Evolutionary conservation across 768 basidiomycete genomes (phyloP).

Genomic region (Rhizopogon salebrosus): DNA sequence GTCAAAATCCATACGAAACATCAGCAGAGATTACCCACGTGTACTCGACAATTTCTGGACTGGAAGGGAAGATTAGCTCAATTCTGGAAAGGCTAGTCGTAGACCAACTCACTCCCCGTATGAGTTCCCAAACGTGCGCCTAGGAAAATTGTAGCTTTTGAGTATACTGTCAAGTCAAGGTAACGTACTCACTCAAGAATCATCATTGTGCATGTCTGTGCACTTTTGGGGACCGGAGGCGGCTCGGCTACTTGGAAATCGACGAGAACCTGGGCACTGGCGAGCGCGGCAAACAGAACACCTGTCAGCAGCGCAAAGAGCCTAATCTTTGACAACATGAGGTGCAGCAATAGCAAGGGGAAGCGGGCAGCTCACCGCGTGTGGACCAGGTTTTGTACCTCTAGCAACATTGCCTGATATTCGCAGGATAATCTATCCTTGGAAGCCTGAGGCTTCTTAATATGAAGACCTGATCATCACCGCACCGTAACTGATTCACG

Average conservation of each 20-base stretch:
- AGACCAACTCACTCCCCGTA: constrained; percentile 50
- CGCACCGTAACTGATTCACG: too few relatives aligned
- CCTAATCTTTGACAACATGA: constrained; percentile 17
- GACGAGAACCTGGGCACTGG: constrained; percentile 30
- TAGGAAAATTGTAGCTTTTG: constrained; percentile 16
- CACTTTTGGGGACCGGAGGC: constrained; percentile 56
- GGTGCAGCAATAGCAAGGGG: neutral
- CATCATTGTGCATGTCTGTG: constrained; percentile 58
- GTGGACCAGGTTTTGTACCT: neutral
- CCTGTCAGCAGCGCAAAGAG: constrained; percentile 10
- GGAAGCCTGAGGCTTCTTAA: too few relatives aligned
- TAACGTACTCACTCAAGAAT: constrained; percentile 49
- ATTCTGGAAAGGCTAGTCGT: neutral
- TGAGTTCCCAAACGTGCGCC: constrained; percentile 70
- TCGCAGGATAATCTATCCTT: neutral
- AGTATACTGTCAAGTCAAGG: neutral
- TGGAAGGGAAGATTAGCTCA: constrained; percentile 17
- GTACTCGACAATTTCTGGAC: constrained; percentile 60
- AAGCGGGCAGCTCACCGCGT: neutral
- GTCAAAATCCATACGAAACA: neutral
- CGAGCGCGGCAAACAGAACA: constrained; percentile 6
- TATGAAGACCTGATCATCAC: too few relatives aligned
- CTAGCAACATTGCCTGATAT: neutral
- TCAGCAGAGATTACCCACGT: constrained; percentile 33
- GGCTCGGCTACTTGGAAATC: constrained; percentile 75